A percentile compares a stretch with the other conserved stretches of the same genome.
Conservation (phyloP, 1,284 basidiomycete species). For the Puccinia hordei region DNA sequence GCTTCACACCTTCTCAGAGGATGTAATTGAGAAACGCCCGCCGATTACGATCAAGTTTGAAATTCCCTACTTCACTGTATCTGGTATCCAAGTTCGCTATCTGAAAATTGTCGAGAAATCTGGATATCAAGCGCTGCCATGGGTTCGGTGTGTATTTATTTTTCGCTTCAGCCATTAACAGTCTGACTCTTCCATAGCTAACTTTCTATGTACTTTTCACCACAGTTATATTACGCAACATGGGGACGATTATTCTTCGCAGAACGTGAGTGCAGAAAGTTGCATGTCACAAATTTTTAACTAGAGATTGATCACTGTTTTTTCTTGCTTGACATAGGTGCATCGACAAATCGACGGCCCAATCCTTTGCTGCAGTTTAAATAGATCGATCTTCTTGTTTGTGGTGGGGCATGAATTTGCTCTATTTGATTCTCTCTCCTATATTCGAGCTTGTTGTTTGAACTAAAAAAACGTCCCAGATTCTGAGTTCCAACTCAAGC, state of each 20-base stretch:
- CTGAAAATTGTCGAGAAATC: conserved; percentile 98
- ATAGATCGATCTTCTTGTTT: conserved; percentile 12
- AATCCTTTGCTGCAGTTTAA: conserved; percentile 50
- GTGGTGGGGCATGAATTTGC: background rate
- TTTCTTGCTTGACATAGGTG: conserved; percentile 17
- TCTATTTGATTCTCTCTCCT: background rate
- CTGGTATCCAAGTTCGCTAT: conserved; percentile 94
- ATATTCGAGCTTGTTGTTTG: conserved; percentile 2
- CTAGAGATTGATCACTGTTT: conserved; percentile 1
- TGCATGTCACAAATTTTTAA: background rate
- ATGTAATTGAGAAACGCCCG: conserved; percentile 82
- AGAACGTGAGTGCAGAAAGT: conserved; percentile 26
- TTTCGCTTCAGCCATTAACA: background rate
- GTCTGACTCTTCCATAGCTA: background rate
- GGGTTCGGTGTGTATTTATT: conserved; percentile 56
- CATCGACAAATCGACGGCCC: conserved; percentile 45
- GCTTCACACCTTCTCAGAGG: conserved; percentile 59
- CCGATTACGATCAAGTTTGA: conserved; percentile 97
- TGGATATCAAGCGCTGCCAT: conserved; percentile 75
- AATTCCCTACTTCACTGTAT: conserved; percentile 91
- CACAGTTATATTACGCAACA: conserved; percentile 47
- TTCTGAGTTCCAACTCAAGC: background rate
- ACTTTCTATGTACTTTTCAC: background rate
- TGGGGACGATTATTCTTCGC: conserved; percentile 41
- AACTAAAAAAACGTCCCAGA: background rate